Evolutionary conservation across 176 grass and related monocot genomes (phyloP).

Genomic region (Puccinellia tenuiflora): DNA sequence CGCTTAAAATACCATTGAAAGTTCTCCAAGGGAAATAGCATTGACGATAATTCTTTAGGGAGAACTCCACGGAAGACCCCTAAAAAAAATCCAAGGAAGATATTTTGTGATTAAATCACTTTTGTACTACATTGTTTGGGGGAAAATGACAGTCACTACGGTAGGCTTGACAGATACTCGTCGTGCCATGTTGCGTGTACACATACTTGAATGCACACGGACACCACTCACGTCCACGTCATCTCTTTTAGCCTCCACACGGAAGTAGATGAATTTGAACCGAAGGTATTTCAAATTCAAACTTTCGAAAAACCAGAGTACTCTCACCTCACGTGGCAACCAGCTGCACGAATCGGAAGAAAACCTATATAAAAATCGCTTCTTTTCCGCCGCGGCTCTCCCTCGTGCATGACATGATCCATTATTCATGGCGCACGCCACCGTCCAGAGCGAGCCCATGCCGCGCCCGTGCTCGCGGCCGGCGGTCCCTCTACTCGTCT

Average conservation of each 20-base stretch:
- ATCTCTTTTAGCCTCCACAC: neutral
- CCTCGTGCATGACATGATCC: neutral
- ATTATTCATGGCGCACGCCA: constrained; percentile 26
- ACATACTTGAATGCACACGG: neutral
- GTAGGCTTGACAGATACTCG: neutral
- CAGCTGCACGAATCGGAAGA: neutral
- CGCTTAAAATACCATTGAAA: neutral
- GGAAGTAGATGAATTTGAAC: neutral
- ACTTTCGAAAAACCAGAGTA: neutral
- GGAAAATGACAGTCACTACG: neutral
- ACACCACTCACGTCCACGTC: neutral
- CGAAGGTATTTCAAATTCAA: neutral
- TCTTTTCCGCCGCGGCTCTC: neutral
- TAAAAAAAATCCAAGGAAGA: too few species aligned
- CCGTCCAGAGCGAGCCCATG: neutral
- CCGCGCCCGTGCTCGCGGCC: constrained; percentile 8
- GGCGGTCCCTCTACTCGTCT: neutral
- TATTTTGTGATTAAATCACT: too few species aligned
- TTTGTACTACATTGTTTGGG: neutral
- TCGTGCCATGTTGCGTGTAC: neutral
- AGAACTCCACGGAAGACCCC: too few species aligned
- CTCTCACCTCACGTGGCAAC: neutral
- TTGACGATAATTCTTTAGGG: too few species aligned
- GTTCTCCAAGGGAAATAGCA: too few species aligned
- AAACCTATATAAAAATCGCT: neutral